Evolutionary conservation across 208 protist genomes (phyloP), one percentile per base, ranked within the genome.

Genomic region (Crithidia bombi): DNA sequence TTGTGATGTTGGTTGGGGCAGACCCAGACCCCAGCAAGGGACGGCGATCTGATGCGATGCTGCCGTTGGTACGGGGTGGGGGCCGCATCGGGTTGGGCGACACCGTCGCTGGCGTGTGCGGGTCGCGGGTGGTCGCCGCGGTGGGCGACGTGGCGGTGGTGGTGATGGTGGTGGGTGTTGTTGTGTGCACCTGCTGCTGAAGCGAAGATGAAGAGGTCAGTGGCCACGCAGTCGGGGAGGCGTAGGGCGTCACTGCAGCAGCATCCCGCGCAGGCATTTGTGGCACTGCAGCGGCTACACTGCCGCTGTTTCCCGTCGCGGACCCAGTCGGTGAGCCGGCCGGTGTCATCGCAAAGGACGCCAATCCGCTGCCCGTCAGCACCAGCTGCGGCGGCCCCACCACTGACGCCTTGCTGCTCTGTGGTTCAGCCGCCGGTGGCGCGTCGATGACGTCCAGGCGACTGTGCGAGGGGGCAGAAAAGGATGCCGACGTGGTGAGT

Each of bases 31-130:
- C 38, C 14, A 55, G 11, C 25, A 41, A 19, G 15, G 38, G 21
- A 0, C 52, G 58, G 9, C 68, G 49, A n/a, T 74, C 68, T 10
- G 59, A 23, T 5, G 68, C 66, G 30, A 61, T 32, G 58, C 59
- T 67, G 30, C 25, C 23, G 50, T 28, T 9, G 68, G 44, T 6
- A 57, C 58, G 35, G 14, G 49, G 49, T 4, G 49, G 68, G 7
- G 51, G 28, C 5, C 59, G 68, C 21, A 50, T 12, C 1, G 43
- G 68, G 28, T 51, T 28, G 3, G 68, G 51, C 5, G 68, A 74
- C 5, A 44, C 28, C 35, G 28, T 59, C 6, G 26, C 30, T 6
- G 39, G 15, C 15, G 68, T 39, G 41, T 39, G 28, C 28, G 7
- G 23, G 26, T 46, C 59, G 17, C 59, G 36, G 3, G 50, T 17